A percentile compares a stretch with the other conserved stretches of the same genome.
These are phyloP conservation scores for Tolypocladium cylindrosporum DNA, from an alignment of 2,329 filamentous ascomycete genomes.

Conservation along the genomic window DNA sequence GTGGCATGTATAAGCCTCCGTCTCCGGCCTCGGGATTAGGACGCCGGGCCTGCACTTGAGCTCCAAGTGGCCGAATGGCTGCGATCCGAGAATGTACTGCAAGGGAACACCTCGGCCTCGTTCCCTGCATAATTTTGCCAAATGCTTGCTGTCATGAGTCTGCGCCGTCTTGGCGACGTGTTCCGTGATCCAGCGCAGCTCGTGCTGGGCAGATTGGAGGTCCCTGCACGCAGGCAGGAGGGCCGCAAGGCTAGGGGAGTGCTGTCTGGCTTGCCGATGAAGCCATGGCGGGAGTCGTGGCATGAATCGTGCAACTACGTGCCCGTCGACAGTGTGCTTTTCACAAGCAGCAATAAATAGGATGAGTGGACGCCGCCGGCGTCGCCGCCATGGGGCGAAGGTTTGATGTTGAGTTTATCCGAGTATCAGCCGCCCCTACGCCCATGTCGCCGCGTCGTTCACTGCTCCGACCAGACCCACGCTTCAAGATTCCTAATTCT, in stretches of 20 bases:
- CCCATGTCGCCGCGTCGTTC: neutral
- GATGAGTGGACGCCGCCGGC: neutral
- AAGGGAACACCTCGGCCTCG: constrained; percentile 60
- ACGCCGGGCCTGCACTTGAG: constrained; percentile 69
- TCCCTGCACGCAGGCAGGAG: constrained; percentile 57
- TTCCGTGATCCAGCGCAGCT: constrained; percentile 64
- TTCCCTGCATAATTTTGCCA: constrained; percentile 34
- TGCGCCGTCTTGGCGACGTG: constrained; percentile 32
- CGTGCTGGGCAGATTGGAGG: constrained; percentile 52
- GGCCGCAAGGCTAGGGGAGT: constrained; percentile 45
- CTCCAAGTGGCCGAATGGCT: constrained; percentile 79
- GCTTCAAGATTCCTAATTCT: neutral
- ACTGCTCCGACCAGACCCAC: neutral
- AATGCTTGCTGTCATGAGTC: constrained; percentile 6
- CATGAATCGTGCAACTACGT: constrained; percentile 29
- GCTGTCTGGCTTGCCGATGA: constrained; percentile 40
- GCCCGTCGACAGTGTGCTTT: neutral
- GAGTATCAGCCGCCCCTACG: neutral
- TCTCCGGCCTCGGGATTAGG: constrained; percentile 75
- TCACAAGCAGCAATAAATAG: neutral
- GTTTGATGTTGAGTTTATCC: neutral
- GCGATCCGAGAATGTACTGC: constrained; percentile 81
- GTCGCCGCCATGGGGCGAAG: neutral
- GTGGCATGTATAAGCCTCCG: constrained; percentile 55
- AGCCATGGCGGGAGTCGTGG: constrained; percentile 53